Conservation (phyloP, 352 stramenopile species). For the Globisporangium orthogonon region DNA sequence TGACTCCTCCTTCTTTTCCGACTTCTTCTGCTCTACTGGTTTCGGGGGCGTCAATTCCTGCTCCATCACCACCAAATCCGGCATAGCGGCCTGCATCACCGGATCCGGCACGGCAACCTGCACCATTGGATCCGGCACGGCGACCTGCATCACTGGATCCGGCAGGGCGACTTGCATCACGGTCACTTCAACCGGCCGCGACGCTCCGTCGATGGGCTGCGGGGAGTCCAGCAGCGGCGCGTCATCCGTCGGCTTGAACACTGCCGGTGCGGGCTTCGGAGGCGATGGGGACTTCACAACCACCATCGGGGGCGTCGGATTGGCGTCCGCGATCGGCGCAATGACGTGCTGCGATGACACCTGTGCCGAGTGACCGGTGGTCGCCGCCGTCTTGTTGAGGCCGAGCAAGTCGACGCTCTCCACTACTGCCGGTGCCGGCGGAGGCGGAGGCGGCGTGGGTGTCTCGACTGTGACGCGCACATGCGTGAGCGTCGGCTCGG, state of each 20-base stretch:
- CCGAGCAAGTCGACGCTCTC: slow-evolving; percentile 44
- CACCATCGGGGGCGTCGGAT: slow-evolving; percentile 8
- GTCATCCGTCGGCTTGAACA: slow-evolving; percentile 1
- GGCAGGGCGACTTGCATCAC: slow-evolving; percentile 8
- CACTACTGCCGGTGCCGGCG: slow-evolving; percentile 10
- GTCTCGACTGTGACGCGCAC: slow-evolving; percentile 1
- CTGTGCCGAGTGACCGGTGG: slow-evolving; percentile 4
- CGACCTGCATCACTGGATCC: not conserved
- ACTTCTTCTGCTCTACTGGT: not conserved
- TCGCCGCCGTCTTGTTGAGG: slow-evolving; percentile 23
- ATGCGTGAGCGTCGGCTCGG: slow-evolving; percentile 9
- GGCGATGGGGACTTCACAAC: not conserved
- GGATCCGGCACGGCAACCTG: too few relatives aligned
- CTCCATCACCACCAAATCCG: too few relatives aligned
- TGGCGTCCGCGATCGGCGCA: slow-evolving; percentile 6
- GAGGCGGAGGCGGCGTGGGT: too few relatives aligned
- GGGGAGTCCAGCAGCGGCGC: not conserved
- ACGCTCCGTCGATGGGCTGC: not conserved
- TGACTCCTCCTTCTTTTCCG: not conserved
- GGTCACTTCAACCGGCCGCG: slow-evolving; percentile 6
- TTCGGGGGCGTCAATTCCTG: slow-evolving; percentile 3
- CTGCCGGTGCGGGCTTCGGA: not conserved
- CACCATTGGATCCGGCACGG: too few relatives aligned
- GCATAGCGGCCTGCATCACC: too few relatives aligned
- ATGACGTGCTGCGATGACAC: slow-evolving; percentile 15